phyloP scores from a whole-genome alignment of 352 stramenopile species.

The Globisporangium solare region DNA sequence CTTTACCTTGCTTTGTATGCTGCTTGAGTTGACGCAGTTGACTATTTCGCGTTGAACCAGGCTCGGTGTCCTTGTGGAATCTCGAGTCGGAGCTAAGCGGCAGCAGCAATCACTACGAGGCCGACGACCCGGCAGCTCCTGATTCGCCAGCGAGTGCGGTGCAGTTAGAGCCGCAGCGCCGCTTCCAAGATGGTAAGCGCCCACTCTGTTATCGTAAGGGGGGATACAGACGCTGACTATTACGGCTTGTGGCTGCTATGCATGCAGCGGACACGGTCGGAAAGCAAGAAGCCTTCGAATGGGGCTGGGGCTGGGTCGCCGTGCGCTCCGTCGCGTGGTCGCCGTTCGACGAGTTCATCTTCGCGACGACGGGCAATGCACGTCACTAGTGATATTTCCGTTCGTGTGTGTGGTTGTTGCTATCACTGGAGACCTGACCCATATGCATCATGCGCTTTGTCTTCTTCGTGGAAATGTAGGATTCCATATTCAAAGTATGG shows the following conservation, averaged over 20 bases:
- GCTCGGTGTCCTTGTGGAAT: constrained; percentile 78
- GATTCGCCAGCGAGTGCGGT: constrained; percentile 6
- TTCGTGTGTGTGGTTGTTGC: background rate
- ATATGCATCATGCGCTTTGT: background rate
- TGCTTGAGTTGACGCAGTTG: background rate
- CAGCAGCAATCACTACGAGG: too few relatives aligned
- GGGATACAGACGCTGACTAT: background rate
- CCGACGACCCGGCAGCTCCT: too few relatives aligned
- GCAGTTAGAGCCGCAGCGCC: constrained; percentile 59
- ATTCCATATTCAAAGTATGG: constrained; percentile 83
- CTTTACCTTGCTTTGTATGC: background rate
- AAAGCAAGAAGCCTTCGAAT: constrained; percentile 82
- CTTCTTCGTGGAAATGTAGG: constrained; percentile 34
- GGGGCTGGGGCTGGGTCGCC: constrained; percentile 78
- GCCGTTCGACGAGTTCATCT: constrained; percentile 80
- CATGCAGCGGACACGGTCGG: constrained; percentile 67
- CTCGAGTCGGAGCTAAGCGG: constrained; percentile 29
- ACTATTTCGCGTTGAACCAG: constrained; percentile 22
- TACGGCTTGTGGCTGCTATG: background rate
- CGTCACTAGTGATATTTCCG: constrained; percentile 2
- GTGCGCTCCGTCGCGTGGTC: constrained; percentile 77
- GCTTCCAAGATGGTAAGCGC: constrained; percentile 73
- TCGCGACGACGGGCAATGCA: constrained; percentile 84
- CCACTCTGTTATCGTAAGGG: too few relatives aligned
- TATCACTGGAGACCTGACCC: too few relatives aligned